phyloP scores from a whole-genome alignment of 805 yeast genomes.

The Starmerella floricola region DNA sequence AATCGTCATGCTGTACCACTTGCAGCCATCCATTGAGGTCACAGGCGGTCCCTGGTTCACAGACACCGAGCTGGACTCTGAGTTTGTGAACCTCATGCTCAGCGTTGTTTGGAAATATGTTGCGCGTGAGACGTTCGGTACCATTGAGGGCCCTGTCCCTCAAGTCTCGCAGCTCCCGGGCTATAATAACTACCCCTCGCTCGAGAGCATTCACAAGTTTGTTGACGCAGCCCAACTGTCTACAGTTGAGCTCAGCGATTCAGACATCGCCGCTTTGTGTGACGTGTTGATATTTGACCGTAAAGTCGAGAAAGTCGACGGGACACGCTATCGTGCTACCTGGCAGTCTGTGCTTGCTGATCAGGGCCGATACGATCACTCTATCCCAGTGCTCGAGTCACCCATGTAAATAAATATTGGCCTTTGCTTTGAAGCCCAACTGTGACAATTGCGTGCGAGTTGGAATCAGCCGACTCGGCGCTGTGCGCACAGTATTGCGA shows the following conservation, averaged over 20 bases:
- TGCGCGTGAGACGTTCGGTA: constrained; percentile 56
- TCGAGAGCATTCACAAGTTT: constrained; percentile 65
- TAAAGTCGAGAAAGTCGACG: constrained; percentile 53
- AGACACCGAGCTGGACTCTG: constrained; percentile 86
- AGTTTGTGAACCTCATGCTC: constrained; percentile 73
- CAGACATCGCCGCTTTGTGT: constrained; percentile 70
- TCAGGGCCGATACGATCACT: constrained; percentile 17
- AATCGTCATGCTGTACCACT: constrained; percentile 84
- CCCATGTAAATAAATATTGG: constrained; percentile 4
- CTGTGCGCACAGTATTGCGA: too few species aligned
- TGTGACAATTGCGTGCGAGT: too few species aligned
- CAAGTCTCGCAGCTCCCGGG: constrained; percentile 46
- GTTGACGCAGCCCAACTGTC: constrained; percentile 63
- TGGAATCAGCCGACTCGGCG: too few species aligned
- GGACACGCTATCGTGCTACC: constrained; percentile 62
- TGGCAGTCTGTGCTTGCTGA: constrained; percentile 42
- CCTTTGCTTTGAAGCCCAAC: too few species aligned
- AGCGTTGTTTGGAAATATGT: constrained; percentile 82
- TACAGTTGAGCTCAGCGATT: constrained; percentile 59
- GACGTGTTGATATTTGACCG: constrained; percentile 83
- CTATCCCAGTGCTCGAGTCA: constrained; percentile 11
- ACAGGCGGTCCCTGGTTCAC: constrained; percentile 99
- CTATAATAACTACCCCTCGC: constrained; percentile 52
- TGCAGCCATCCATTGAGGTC: constrained; percentile 89
- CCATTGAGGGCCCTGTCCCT: constrained; percentile 35